These are phyloP conservation scores for Xerocomus minutiporus DNA, from an alignment of 1,284 basidiomycete genomes.

Conservation along the genomic window DNA sequence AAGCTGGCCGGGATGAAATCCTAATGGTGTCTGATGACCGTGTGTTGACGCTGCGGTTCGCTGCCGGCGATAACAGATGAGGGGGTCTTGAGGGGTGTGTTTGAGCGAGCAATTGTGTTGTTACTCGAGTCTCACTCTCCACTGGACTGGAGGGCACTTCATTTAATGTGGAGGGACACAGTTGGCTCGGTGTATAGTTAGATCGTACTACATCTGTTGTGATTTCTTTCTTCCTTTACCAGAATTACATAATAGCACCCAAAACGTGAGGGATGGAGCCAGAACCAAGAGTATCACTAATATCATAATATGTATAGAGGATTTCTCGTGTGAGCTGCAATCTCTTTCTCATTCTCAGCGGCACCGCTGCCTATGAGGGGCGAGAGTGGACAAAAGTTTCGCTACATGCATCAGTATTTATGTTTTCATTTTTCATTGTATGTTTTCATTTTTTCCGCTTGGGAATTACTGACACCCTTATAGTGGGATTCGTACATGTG, in stretches of 20 bases:
- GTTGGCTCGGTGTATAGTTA: slow-evolving; percentile 21
- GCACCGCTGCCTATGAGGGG: no score
- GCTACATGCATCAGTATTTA: no score
- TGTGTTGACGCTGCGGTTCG: slow-evolving; percentile 57
- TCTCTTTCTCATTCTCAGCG: no score
- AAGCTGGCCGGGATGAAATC: slow-evolving; percentile 69
- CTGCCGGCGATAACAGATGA: slow-evolving; percentile 16
- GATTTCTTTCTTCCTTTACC: slow-evolving; percentile 18
- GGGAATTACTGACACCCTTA: no score
- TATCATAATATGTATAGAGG: no score
- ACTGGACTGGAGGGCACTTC: slow-evolving; percentile 12
- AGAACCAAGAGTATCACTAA: no score
- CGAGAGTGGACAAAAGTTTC: no score
- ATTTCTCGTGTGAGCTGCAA: no score
- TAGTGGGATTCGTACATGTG: no score
- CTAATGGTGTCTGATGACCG: slow-evolving; percentile 77
- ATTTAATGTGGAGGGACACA: slow-evolving; percentile 4
- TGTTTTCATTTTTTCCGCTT: no score
- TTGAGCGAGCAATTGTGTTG: slow-evolving; percentile 6
- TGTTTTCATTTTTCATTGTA: no score
- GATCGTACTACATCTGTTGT: slow-evolving; percentile 30
- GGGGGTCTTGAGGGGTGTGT: background rate
- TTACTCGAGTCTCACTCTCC: slow-evolving; percentile 16
- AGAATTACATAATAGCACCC: background rate
- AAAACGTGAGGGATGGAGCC: no score